These are phyloP conservation scores for Claviceps monticola DNA, from an alignment of 2,329 filamentous ascomycete genomes.

Conservation along the genomic window DNA sequence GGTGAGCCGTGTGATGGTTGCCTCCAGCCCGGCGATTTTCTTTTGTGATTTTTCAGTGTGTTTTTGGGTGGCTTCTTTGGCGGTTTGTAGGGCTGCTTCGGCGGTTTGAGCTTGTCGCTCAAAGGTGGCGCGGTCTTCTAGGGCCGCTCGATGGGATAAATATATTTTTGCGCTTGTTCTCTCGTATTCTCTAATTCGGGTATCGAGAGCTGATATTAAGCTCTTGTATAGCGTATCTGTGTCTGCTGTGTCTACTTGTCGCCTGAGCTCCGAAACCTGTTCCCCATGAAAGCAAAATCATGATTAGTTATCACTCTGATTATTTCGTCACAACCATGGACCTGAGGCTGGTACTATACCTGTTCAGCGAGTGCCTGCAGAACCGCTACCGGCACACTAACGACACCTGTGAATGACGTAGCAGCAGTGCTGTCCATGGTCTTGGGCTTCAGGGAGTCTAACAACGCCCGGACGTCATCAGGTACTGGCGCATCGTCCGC, in stretches of 20 bases:
- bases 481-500: constrained; percentile 18
- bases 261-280: constrained; percentile 19
- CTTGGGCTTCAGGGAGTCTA: constrained; percentile 11
- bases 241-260: constrained; percentile 13
- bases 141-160: constrained; percentile 31
- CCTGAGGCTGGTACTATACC: constrained; percentile 14
- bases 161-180: constrained; percentile 31
- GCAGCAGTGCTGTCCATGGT: constrained; percentile 5
- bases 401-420: constrained; percentile 8
- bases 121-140: constrained; percentile 35
- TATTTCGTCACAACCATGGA: neutral
- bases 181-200: constrained; percentile 31
- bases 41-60: constrained; percentile 24
- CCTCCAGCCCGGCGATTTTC: constrained; percentile 24
- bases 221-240: constrained; percentile 24
- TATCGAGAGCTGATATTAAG: constrained; percentile 29
- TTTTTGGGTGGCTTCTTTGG: constrained; percentile 14
- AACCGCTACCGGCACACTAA: constrained; percentile 17
- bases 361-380: constrained; percentile 26
- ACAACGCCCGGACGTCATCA: constrained; percentile 17
- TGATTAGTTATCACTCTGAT: neutral
- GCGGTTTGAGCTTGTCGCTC: constrained; percentile 32
- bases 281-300: neutral
- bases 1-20: constrained; percentile 16
- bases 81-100: constrained; percentile 16